phyloP scores from a whole-genome alignment of 2,329 filamentous ascomycete genomes.

The Aspergillus melleus region DNA sequence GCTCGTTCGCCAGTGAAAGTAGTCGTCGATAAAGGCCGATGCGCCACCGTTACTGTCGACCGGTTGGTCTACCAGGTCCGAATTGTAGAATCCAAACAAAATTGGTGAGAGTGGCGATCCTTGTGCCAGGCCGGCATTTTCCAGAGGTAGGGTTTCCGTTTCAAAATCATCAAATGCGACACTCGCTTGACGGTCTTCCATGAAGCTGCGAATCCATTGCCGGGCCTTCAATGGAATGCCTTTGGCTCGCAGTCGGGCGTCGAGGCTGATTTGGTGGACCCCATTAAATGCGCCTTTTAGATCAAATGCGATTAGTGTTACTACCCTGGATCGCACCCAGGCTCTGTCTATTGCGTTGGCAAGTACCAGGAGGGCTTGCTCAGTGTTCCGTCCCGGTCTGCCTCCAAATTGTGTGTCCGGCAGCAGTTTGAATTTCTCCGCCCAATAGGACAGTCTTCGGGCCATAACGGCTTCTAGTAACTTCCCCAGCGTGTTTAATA shows the following conservation, averaged over 20 bases:
- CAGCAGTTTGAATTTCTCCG: constrained; percentile 21
- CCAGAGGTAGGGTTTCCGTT: no score
- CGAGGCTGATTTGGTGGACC: no score
- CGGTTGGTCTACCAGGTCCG: constrained; percentile 33
- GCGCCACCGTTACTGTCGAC: constrained; percentile 23
- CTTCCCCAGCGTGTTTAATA: neutral
- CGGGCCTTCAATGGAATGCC: no score
- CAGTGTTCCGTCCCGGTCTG: constrained; percentile 16
- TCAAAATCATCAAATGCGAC: no score
- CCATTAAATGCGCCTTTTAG: no score
- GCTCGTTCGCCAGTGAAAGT: constrained; percentile 21
- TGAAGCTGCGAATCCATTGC: no score
- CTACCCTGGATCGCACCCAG: constrained; percentile 15
- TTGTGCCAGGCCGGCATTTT: constrained; percentile 20
- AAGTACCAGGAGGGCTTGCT: constrained; percentile 26
- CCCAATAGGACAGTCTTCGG: constrained; percentile 17
- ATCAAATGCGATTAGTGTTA: no score
- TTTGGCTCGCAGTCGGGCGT: no score
- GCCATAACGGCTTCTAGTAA: constrained; percentile 2
- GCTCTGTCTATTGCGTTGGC: constrained; percentile 17
- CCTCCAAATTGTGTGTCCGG: constrained; percentile 24
- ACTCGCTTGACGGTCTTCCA: no score
- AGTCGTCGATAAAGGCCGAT: constrained; percentile 30
- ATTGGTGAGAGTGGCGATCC: constrained; percentile 36
- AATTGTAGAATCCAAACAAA: constrained; percentile 40